Conservation (phyloP, 78 protist genomes). For the Goniomonas avonlea region DNA sequence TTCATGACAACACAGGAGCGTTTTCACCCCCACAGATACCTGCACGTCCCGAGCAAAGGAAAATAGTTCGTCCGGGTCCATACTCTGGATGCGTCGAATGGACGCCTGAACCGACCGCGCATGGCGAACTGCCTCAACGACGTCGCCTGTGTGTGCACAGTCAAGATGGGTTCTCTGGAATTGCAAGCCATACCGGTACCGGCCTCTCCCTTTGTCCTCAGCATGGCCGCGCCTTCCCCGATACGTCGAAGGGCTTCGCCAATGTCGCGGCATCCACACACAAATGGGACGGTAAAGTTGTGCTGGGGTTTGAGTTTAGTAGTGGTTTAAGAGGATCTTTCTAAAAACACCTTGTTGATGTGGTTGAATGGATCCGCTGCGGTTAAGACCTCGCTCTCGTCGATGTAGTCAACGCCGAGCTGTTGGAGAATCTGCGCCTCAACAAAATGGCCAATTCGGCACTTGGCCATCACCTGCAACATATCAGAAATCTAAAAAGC, state of each 20-base stretch:
- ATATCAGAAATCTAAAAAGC: too few relatives aligned
- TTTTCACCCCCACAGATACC: too few relatives aligned
- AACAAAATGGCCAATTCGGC: slow-evolving; percentile 88
- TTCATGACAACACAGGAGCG: too few relatives aligned
- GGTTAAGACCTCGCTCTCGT: slow-evolving; percentile 82
- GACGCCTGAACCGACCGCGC: slow-evolving; percentile 64
- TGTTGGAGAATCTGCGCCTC: slow-evolving; percentile 86
- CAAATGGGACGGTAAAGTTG: slow-evolving; percentile 83
- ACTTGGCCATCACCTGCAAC: slow-evolving; percentile 30
- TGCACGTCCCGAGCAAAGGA: slow-evolving; percentile 50
- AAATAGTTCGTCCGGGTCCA: slow-evolving; percentile 80
- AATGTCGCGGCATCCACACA: slow-evolving; percentile 82
- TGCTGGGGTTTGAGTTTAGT: slow-evolving; percentile 35
- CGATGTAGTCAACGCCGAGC: slow-evolving; percentile 84
- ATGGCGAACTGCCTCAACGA: slow-evolving; percentile 93
- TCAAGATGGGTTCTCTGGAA: slow-evolving; percentile 29
- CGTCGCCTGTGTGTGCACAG: slow-evolving; percentile 89
- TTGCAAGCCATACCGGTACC: not conserved
- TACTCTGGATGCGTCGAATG: slow-evolving; percentile 51
- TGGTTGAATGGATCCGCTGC: too few relatives aligned
- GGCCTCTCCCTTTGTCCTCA: slow-evolving; percentile 70
- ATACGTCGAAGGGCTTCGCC: slow-evolving; percentile 90
- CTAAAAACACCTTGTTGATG: not conserved
- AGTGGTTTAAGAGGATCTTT: not conserved
- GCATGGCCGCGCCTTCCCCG: slow-evolving; percentile 91